Evolutionary conservation across 2,329 filamentous ascomycete genomes (phyloP), one percentile per base, ranked within the genome.

Genomic region (Salinomyces thailandicus): DNA sequence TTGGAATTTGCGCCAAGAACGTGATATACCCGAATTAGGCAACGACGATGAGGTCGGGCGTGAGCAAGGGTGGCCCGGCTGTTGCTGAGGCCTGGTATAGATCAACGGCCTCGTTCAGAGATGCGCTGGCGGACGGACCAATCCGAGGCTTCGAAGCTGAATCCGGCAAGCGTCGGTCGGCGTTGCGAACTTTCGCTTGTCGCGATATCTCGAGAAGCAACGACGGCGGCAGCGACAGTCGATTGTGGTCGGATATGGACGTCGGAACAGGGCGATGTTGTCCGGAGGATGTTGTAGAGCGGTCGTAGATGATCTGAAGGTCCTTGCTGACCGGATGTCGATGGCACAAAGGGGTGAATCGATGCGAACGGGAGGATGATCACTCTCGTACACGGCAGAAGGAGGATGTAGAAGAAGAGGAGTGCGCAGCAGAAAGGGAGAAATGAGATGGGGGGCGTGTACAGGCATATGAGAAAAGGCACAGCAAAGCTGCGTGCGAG

Each of bases 1-100:
- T 18, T 14, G 22, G 16, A 22, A 22, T 29, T 17, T 15, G 16
- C 26, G 44, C 42, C 41, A 44, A 46, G 44, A 39, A 18, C 34
- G 29, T 38, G 41, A 22, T 40, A 44, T 41, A 43, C 9, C 6
- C 8, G 2, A 9, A 29, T 7, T 14, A 43, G 37, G 27, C 20
- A 36, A 18, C 19, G 20, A 13, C 8, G 36, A 12, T 9, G 13
- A 31, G 12, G 24, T 27, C n/a, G 20, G 12, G 15, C 24, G 18
- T 8, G 12, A 16, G 9, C n/a, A n/a, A n/a, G n/a, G n/a, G n/a
- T n/a, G n/a, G n/a, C n/a, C n/a, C n/a, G n/a, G n/a, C n/a, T n/a
- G n/a, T n/a, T n/a, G n/a, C n/a, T n/a, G n/a, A n/a, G n/a, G n/a
- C n/a, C n/a, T n/a, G n/a, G n/a, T n/a, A n/a, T n/a, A n/a, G n/a